These are phyloP conservation scores for Rhytidhysteron rufulum DNA, from an alignment of 2,329 filamentous ascomycete species.

Conservation along the genomic window DNA sequence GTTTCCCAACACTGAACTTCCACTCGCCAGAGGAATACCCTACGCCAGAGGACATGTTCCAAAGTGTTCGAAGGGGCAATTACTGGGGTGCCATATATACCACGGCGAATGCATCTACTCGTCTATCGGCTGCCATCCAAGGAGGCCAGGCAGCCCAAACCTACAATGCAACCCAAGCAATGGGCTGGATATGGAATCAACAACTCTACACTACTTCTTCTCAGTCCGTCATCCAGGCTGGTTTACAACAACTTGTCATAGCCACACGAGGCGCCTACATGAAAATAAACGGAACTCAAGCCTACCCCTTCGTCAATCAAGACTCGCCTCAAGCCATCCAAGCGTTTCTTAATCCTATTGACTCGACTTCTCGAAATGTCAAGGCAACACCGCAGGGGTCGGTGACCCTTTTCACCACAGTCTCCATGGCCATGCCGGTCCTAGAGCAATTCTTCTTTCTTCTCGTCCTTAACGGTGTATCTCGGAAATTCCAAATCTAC, in stretches of 20 bases:
- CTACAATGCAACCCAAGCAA: conserved; percentile 34
- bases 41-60: conserved; percentile 15
- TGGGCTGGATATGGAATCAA: conserved; percentile 46
- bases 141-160: conserved; percentile 25
- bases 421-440: conserved; percentile 43
- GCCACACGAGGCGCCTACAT: conserved; percentile 34
- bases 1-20: conserved; percentile 18
- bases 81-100: conserved; percentile 28
- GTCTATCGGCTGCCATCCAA: conserved; percentile 34
- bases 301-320: conserved; percentile 18
- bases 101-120: conserved; percentile 33
- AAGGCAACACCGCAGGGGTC: conserved; percentile 41
- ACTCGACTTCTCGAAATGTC: conserved; percentile 33
- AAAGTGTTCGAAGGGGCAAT: conserved; percentile 19
- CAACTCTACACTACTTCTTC: conserved; percentile 40
- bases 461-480: conserved; percentile 44
- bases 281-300: conserved; percentile 27
- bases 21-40: conserved; percentile 13
- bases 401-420: conserved; percentile 43
- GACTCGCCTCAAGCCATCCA: conserved; percentile 30
- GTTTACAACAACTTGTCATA: conserved; percentile 30
- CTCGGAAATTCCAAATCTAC: conserved; percentile 23
- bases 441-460: conserved; percentile 50
- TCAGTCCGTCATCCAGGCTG: conserved; percentile 30
- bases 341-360: conserved; percentile 38